phyloP scores from a whole-genome alignment of 495 filamentous ascomycete species.

The Hyaloscypha variabilis region DNA sequence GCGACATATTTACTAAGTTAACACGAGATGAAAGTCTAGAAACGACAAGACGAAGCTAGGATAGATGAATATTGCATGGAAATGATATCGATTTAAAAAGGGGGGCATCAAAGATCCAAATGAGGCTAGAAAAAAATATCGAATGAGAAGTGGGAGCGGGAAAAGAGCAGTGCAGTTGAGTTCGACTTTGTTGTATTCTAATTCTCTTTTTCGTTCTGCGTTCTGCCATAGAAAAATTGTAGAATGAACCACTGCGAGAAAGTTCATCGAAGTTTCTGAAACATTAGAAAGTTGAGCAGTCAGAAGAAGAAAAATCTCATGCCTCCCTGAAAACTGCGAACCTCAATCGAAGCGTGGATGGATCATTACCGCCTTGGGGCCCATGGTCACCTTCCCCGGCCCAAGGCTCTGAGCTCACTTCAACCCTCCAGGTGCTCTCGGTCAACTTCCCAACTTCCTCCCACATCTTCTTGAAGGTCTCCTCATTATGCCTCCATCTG shows the following conservation, averaged over 20 bases:
- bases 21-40: too few relatives aligned
- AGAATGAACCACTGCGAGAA: not conserved
- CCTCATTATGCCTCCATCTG: conserved; percentile 48
- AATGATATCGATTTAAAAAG: too few relatives aligned
- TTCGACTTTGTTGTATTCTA: not conserved
- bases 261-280: not conserved
- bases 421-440: conserved; percentile 41
- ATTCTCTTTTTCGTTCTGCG: not conserved
- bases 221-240: not conserved
- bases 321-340: conserved; percentile 1
- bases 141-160: not conserved
- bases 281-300: not conserved
- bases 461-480: conserved; percentile 54
- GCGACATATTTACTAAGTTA: too few relatives aligned
- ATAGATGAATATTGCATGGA: too few relatives aligned
- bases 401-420: not conserved
- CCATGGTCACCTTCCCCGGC: not conserved
- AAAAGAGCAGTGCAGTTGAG: not conserved
- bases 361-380: not conserved
- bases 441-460: conserved; percentile 47
- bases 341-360: not conserved
- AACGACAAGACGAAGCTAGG: too few relatives aligned
- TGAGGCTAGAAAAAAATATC: too few relatives aligned
- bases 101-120: too few relatives aligned
- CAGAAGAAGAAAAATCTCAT: not conserved